Conservation (phyloP, 371 early-diverging fungal species). For the Apophysomyces sp. region DNA sequence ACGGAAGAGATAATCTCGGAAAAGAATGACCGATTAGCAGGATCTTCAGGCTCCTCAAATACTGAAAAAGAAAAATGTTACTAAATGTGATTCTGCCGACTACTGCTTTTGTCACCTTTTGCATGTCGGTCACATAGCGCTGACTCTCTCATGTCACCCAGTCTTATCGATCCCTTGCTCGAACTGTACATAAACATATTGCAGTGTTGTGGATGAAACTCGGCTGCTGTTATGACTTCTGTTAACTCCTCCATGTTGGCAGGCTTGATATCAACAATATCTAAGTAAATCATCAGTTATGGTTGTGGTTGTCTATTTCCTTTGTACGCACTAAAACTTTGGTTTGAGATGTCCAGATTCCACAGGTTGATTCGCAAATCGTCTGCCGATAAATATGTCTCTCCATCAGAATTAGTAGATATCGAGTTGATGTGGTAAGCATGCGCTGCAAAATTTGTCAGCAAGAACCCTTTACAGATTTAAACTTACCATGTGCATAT, state of each 20-base stretch:
- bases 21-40: slow-evolving; percentile 90
- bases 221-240: slow-evolving; percentile 94
- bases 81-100: too few relatives aligned
- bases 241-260: slow-evolving; percentile 94
- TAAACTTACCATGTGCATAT: slow-evolving; percentile 66
- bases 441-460: slow-evolving; percentile 61
- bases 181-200: slow-evolving; percentile 91
- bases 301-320: background rate
- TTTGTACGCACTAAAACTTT: slow-evolving; percentile 66
- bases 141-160: slow-evolving; percentile 87
- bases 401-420: slow-evolving; percentile 87
- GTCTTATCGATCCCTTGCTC: slow-evolving; percentile 87
- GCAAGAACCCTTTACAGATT: background rate
- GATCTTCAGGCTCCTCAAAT: slow-evolving; percentile 94
- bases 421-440: slow-evolving; percentile 96
- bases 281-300: slow-evolving; percentile 23
- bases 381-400: slow-evolving; percentile 93
- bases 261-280: slow-evolving; percentile 96
- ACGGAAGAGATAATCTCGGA: slow-evolving; percentile 97
- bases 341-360: slow-evolving; percentile 86
- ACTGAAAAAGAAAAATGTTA: slow-evolving; percentile 40
- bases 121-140: slow-evolving; percentile 86
- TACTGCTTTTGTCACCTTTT: slow-evolving; percentile 43
- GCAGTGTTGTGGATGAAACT: slow-evolving; percentile 88
- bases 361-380: slow-evolving; percentile 93